A percentile compares a stretch with the other conserved stretches of the same genome.
Conservation (phyloP, 2,329 filamentous ascomycete species). For the Trichophyton simii region DNA sequence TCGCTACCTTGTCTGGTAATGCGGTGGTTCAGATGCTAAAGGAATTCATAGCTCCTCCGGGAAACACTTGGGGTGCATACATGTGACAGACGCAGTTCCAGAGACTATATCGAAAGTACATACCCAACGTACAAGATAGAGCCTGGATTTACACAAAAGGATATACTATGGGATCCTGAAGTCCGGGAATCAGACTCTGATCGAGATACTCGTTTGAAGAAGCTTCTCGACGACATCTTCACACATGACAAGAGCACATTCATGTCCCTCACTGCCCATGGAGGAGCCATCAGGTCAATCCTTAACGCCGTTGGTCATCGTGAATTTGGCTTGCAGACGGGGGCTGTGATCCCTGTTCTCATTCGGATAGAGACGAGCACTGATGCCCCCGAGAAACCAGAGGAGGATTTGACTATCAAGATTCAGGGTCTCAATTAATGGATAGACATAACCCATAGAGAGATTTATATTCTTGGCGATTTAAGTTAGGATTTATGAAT, state of each 20-base stretch:
- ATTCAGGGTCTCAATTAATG: not conserved
- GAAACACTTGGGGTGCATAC: slow-evolving; percentile 51
- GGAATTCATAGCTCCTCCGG: slow-evolving; percentile 33
- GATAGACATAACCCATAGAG: not conserved
- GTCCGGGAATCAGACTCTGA: slow-evolving; percentile 38
- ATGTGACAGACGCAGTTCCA: slow-evolving; percentile 44
- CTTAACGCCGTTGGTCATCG: slow-evolving; percentile 37
- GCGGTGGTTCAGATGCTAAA: not conserved
- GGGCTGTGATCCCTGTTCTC: slow-evolving; percentile 41
- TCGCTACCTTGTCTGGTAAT: not conserved
- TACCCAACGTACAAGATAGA: slow-evolving; percentile 44
- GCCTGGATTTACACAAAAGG: slow-evolving; percentile 41
- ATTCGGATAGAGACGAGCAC: slow-evolving; percentile 30
- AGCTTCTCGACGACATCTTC: slow-evolving; percentile 44
- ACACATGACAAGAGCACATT: slow-evolving; percentile 34
- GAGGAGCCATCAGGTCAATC: slow-evolving; percentile 45
- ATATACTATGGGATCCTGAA: slow-evolving; percentile 41
- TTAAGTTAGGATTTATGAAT: not conserved
- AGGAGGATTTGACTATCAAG: not conserved
- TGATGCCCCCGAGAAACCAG: not conserved
- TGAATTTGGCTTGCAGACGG: slow-evolving; percentile 36
- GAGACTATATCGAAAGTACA: slow-evolving; percentile 34
- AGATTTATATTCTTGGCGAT: not conserved
- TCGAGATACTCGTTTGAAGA: slow-evolving; percentile 35
- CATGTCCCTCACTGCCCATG: slow-evolving; percentile 47